Evolutionary conservation across 768 basidiomycete species (phyloP).

Genomic region (Brasilioporus rufonigricans): DNA sequence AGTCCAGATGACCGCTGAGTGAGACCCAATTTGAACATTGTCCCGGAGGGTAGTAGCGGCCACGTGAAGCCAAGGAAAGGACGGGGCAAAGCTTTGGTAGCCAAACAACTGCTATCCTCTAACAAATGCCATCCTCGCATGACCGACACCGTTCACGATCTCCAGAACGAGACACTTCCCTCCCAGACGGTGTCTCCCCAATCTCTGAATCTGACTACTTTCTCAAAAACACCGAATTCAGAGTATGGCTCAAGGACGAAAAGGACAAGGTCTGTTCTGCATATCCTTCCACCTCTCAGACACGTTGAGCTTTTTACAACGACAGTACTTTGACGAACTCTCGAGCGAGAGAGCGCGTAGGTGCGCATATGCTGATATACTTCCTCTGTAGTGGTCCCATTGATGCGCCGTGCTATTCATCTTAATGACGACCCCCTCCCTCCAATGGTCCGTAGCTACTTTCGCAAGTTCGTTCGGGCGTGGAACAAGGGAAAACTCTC

Average conservation of each 20-base stretch:
- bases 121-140: background rate
- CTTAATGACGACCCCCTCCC: background rate
- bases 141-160: slow-evolving; percentile 1
- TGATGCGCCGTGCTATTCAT: slow-evolving; percentile 2
- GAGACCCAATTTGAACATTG: no score
- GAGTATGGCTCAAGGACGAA: slow-evolving; percentile 80
- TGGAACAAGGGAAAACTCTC: slow-evolving; percentile 82
- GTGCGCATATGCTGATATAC: slow-evolving; percentile 36
- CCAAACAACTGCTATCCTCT: background rate
- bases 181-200: slow-evolving; percentile 56
- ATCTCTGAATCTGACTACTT: slow-evolving; percentile 89
- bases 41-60: no score
- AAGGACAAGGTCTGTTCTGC: slow-evolving; percentile 48
- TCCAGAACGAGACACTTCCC: slow-evolving; percentile 14
- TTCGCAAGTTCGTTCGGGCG: slow-evolving; percentile 89
- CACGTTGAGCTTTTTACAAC: background rate
- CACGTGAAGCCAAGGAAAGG: background rate
- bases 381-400: slow-evolving; percentile 9
- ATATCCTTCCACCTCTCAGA: background rate
- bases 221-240: slow-evolving; percentile 83
- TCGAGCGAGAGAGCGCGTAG: slow-evolving; percentile 79
- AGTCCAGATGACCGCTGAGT: no score
- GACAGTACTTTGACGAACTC: slow-evolving; percentile 68
- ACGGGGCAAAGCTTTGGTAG: background rate
- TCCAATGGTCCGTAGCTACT: slow-evolving; percentile 55